These are phyloP conservation scores for Triticum monococcum DNA, from an alignment of 176 grass and related monocot genomes.

Conservation along the genomic window DNA sequence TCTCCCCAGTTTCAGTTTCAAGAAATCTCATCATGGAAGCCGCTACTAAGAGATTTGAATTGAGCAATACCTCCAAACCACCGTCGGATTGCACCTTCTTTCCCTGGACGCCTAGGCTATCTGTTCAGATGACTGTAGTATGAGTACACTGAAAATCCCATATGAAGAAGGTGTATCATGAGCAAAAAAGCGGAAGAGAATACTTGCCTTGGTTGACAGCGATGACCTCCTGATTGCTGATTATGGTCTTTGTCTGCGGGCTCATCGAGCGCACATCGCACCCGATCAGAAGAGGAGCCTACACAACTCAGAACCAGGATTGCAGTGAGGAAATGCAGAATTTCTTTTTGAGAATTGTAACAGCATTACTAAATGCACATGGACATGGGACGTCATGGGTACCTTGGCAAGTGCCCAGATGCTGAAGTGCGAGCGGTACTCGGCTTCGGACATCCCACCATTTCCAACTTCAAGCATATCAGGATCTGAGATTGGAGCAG, in stretches of 20 bases:
- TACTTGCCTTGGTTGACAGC: conserved; percentile 83
- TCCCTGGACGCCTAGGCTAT: conserved; percentile 81
- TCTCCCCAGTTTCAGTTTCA: background rate
- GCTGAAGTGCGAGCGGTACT: conserved; percentile 96
- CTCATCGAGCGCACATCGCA: conserved; percentile 78
- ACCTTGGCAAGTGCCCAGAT: conserved; percentile 95
- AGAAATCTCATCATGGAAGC: background rate
- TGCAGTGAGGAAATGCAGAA: conserved; percentile 10
- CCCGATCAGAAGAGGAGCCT: conserved; percentile 93
- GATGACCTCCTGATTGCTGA: conserved; percentile 79
- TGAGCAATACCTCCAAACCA: conserved; percentile 55
- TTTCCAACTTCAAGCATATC: conserved; percentile 97
- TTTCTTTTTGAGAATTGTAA: background rate
- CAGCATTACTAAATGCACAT: background rate
- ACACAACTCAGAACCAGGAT: conserved; percentile 3
- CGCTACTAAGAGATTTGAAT: background rate
- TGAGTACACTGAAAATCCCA: background rate
- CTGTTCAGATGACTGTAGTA: conserved; percentile 34
- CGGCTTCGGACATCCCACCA: conserved; percentile 77
- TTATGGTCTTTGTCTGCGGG: conserved; percentile 73
- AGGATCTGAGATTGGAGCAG: conserved; percentile 53
- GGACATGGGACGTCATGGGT: background rate
- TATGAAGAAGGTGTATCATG: background rate
- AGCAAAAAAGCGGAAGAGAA: background rate
- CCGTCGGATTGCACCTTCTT: conserved; percentile 72